phyloP scores from a whole-genome alignment of 1,284 basidiomycete genomes.

The Amylostereum areolatum region DNA sequence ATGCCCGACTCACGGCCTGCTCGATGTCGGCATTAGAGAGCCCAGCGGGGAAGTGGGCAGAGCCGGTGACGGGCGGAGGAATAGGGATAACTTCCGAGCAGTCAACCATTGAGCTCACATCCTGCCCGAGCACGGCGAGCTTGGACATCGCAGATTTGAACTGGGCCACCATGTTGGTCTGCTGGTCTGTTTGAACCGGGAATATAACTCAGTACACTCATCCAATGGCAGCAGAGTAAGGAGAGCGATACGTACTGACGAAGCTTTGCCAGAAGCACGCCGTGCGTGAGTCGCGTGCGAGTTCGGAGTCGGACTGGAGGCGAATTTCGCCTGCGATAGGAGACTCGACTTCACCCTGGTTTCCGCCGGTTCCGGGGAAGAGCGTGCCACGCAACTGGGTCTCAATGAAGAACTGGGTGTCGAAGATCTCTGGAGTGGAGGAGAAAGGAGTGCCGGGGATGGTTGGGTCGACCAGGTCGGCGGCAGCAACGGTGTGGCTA shows the following conservation, averaged over 20 bases:
- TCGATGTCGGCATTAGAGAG: slow-evolving; percentile 27
- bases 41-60: slow-evolving; percentile 30
- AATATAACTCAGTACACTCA: neutral
- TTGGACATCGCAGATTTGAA: slow-evolving; percentile 33
- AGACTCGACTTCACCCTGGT: slow-evolving; percentile 29
- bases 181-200: slow-evolving; percentile 14
- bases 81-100: slow-evolving; percentile 33
- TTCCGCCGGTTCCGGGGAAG: slow-evolving; percentile 28
- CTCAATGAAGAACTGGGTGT: slow-evolving; percentile 35
- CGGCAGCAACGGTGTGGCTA: slow-evolving; percentile 32
- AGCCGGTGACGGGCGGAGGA: slow-evolving; percentile 20
- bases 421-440: slow-evolving; percentile 30
- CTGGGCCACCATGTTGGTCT: slow-evolving; percentile 23
- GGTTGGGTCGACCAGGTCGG: slow-evolving; percentile 19
- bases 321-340: slow-evolving; percentile 34
- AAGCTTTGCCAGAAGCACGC: slow-evolving; percentile 34
- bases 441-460: slow-evolving; percentile 31
- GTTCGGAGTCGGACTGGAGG: slow-evolving; percentile 32
- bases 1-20: slow-evolving; percentile 15
- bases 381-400: slow-evolving; percentile 26
- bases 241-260: slow-evolving; percentile 17
- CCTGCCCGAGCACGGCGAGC: slow-evolving; percentile 28
- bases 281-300: slow-evolving; percentile 23
- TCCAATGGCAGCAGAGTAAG: neutral
- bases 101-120: slow-evolving; percentile 24